These are phyloP conservation scores for Nothophoma quercina DNA, from an alignment of 2,329 filamentous ascomycete genomes.

Conservation along the genomic window DNA sequence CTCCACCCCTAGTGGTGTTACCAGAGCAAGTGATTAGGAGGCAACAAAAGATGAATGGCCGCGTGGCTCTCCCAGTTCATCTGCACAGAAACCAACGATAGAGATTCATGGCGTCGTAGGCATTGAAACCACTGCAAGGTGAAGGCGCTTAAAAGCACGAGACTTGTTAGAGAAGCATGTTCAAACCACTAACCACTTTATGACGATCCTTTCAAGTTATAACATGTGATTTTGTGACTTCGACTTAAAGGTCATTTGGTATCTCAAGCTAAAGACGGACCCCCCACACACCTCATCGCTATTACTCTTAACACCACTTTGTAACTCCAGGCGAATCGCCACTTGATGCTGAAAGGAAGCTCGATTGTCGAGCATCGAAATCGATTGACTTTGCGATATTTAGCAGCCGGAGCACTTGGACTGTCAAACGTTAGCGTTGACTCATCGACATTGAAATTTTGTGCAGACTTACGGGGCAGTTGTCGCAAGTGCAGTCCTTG, in stretches of 20 bases:
- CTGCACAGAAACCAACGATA: too few relatives aligned
- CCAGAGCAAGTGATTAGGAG: too few relatives aligned
- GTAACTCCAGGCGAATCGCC: neutral
- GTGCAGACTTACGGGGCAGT: constrained; percentile 18
- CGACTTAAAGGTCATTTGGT: neutral
- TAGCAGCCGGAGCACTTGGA: neutral
- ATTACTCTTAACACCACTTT: neutral
- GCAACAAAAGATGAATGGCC: too few relatives aligned
- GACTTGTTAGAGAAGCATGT: too few relatives aligned
- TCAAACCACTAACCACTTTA: too few relatives aligned
- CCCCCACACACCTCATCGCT: neutral
- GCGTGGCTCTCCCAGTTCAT: too few relatives aligned
- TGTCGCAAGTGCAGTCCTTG: constrained; percentile 23
- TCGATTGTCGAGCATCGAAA: neutral
- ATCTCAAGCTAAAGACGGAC: neutral
- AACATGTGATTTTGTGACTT: neutral
- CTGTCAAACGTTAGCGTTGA: neutral
- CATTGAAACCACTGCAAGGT: too few relatives aligned
- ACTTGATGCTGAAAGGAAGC: neutral
- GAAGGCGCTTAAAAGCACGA: too few relatives aligned
- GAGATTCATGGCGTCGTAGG: too few relatives aligned
- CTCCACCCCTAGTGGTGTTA: too few relatives aligned
- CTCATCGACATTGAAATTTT: neutral
- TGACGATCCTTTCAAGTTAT: too few relatives aligned
- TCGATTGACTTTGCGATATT: neutral